These are phyloP conservation scores for Yueomyces sp. DNA, from an alignment of 805 yeast genomes.

Conservation along the genomic window DNA sequence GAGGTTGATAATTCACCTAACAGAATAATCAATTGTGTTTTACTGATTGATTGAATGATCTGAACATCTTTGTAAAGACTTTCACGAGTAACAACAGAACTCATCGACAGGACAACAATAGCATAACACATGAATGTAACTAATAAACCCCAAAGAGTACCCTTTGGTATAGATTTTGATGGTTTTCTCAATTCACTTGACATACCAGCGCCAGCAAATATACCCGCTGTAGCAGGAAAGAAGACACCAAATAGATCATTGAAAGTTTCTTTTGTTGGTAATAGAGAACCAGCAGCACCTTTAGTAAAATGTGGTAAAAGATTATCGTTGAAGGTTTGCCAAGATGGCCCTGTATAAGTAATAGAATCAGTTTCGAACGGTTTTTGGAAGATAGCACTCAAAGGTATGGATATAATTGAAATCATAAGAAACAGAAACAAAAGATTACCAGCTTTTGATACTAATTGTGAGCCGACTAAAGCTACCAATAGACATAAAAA, in stretches of 20 bases:
- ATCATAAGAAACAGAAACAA: conserved; percentile 52
- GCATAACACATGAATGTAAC: conserved; percentile 69
- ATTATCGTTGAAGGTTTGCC: conserved; percentile 53
- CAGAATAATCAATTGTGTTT: conserved; percentile 54
- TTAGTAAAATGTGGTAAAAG: conserved; percentile 68
- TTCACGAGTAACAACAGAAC: conserved; percentile 67
- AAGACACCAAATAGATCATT: conserved; percentile 84
- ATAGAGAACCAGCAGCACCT: conserved; percentile 85
- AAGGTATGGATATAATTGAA: conserved; percentile 71
- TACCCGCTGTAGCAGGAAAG: conserved; percentile 98
- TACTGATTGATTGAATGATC: conserved; percentile 68
- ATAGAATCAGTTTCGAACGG: conserved; percentile 46
- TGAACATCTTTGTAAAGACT: conserved; percentile 69
- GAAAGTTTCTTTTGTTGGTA: conserved; percentile 53
- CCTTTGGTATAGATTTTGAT: conserved; percentile 79
- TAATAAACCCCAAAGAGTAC: conserved; percentile 77
- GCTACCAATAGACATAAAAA: conserved; percentile 65
- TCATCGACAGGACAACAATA: conserved; percentile 70
- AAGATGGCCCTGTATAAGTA: conserved; percentile 59
- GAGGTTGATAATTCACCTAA: conserved; percentile 90
- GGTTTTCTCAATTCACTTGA: conserved; percentile 86
- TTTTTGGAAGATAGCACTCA: conserved; percentile 51
- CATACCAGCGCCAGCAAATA: conserved; percentile 98
- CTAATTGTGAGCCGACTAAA: conserved; percentile 65
- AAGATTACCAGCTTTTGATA: conserved; percentile 69